Percentiles rank a stretch among this genome's conserved stretches.
phyloP scores from a whole-genome alignment of 371 early-diverging fungal species.

The Umbelopsis sp. region DNA sequence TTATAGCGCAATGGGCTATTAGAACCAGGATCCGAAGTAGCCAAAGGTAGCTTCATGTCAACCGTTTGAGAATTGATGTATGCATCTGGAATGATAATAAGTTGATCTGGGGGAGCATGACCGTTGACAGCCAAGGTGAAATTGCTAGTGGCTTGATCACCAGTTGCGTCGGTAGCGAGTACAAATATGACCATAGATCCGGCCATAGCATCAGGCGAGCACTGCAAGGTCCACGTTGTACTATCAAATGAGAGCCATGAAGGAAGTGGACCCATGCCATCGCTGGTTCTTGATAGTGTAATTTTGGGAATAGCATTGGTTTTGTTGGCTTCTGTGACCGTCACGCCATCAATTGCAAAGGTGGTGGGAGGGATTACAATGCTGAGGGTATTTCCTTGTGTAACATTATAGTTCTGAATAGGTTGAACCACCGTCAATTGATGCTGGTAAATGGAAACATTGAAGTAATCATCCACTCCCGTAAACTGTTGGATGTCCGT shows the following conservation, averaged over 20 bases:
- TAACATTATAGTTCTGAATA: background rate
- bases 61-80: background rate
- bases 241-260: background rate
- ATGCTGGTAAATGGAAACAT: conserved; percentile 4
- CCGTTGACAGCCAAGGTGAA: background rate
- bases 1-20: background rate
- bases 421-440: background rate
- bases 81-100: background rate
- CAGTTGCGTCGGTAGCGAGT: background rate
- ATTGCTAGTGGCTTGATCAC: background rate
- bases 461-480: conserved; percentile 1
- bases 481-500: background rate
- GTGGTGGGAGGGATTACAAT: background rate
- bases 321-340: background rate
- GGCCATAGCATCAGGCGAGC: background rate
- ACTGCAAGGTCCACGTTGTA: background rate
- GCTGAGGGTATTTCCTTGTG: background rate
- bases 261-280: background rate
- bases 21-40: background rate
- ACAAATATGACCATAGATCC: background rate
- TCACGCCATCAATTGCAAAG: background rate
- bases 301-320: background rate
- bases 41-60: background rate
- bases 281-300: background rate
- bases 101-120: conserved; percentile 2